Conservation (phyloP, 345 rosid species). For the Aquilaria sinensis region DNA sequence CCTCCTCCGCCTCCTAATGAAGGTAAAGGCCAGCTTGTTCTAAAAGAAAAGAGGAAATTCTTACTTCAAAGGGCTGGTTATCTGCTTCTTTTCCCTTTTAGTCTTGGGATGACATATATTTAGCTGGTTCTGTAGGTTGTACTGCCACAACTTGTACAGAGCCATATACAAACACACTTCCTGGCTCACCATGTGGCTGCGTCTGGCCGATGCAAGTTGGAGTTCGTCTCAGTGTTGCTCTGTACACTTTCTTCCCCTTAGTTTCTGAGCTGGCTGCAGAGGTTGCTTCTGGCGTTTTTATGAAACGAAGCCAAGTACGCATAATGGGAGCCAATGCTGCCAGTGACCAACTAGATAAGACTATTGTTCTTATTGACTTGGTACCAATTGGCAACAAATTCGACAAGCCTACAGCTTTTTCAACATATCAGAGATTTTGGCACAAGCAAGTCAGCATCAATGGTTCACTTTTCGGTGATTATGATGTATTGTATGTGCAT, state of each 20-base stretch:
- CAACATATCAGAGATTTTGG: slow-evolving; percentile 77
- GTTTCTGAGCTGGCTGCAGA: slow-evolving; percentile 77
- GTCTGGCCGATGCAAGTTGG: slow-evolving; percentile 88
- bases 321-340: slow-evolving; percentile 89
- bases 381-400: slow-evolving; percentile 73
- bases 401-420: slow-evolving; percentile 60
- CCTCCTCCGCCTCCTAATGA: slow-evolving; percentile 91
- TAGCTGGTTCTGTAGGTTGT: slow-evolving; percentile 52
- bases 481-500: slow-evolving; percentile 67
- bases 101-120: slow-evolving; percentile 10
- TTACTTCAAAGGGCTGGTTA: neutral
- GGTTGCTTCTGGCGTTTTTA: slow-evolving; percentile 68
- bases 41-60: neutral
- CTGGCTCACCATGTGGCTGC: slow-evolving; percentile 85
- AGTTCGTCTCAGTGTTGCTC: slow-evolving; percentile 60
- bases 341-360: slow-evolving; percentile 66
- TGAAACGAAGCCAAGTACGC: slow-evolving; percentile 92
- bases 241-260: slow-evolving; percentile 83
- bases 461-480: slow-evolving; percentile 50
- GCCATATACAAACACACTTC: slow-evolving; percentile 80
- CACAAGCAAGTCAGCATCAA: slow-evolving; percentile 56
- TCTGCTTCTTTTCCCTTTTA: slow-evolving; percentile 4
- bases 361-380: slow-evolving; percentile 63
- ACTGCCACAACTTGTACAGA: slow-evolving; percentile 52
- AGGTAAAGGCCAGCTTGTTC: slow-evolving; percentile 29